Evolutionary conservation across 805 yeast genomes (phyloP).

Genomic region (Wickerhamiella azyma): DNA sequence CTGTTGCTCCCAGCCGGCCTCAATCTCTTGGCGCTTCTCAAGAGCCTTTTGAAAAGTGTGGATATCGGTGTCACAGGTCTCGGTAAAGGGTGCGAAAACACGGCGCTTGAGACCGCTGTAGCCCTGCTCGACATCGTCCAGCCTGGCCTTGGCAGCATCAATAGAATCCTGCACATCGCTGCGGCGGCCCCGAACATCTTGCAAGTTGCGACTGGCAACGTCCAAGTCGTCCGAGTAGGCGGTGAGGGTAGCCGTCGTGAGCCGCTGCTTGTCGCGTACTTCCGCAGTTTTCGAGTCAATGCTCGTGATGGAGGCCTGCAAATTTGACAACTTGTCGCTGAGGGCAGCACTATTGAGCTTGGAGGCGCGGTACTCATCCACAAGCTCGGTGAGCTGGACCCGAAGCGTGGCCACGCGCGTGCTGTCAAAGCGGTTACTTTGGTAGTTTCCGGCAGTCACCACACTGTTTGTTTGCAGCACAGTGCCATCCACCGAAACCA

Average conservation of each 20-base stretch:
- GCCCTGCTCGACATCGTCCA: constrained; percentile 5
- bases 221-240: constrained; percentile 1
- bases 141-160: constrained; percentile 5
- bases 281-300: background rate
- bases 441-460: constrained; percentile 70
- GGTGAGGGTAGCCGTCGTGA: background rate
- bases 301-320: background rate
- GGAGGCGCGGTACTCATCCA: constrained; percentile 19
- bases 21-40: background rate
- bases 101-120: background rate
- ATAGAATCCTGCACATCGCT: background rate
- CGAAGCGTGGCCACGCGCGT: constrained; percentile 14
- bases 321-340: background rate
- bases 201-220: background rate
- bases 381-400: constrained; percentile 10
- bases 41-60: constrained; percentile 13
- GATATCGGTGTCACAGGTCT: constrained; percentile 11
- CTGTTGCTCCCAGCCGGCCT: constrained; percentile 16
- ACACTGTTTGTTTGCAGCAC: constrained; percentile 73
- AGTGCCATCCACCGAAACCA: constrained; percentile 75
- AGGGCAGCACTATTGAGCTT: background rate
- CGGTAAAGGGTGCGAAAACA: constrained; percentile 11
- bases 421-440: constrained; percentile 11
- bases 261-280: background rate
- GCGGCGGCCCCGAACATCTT: background rate